Conservation (phyloP, 768 basidiomycete species). For the Termitomyces sp. region DNA sequence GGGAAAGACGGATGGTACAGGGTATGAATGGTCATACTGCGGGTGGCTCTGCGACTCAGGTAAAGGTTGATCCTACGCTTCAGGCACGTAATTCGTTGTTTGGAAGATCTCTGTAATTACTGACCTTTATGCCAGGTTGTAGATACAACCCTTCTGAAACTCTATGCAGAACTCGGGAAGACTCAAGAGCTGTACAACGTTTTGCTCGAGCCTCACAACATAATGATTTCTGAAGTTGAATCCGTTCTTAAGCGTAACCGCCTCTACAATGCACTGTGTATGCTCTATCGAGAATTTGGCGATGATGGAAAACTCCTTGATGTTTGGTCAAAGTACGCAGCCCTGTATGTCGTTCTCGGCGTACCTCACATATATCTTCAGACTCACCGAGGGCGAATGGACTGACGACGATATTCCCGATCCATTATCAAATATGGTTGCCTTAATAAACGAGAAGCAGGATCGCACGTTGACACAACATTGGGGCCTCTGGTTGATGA, state of each 20-base stretch:
- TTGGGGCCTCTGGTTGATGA: constrained; percentile 80
- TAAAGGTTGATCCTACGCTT: constrained; percentile 3
- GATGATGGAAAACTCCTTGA: constrained; percentile 61
- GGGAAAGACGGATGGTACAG: constrained; percentile 37
- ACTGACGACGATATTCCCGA: constrained; percentile 57
- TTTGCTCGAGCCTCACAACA: constrained; percentile 45
- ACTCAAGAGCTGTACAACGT: constrained; percentile 57
- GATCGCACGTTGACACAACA: constrained; percentile 59
- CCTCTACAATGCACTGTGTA: constrained; percentile 56
- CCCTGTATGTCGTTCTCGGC: not conserved
- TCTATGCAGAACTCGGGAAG: constrained; percentile 59
- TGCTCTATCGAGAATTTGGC: constrained; percentile 51
- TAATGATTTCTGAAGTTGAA: constrained; percentile 61
- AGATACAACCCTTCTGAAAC: constrained; percentile 77
- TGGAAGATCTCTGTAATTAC: not conserved
- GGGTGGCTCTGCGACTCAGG: constrained; percentile 4
- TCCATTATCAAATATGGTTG: constrained; percentile 55
- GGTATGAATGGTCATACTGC: constrained; percentile 14
- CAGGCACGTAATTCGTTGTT: constrained; percentile 9
- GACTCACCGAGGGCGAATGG: constrained; percentile 63
- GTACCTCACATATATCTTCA: constrained; percentile 17
- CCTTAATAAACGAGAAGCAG: constrained; percentile 48
- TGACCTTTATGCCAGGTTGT: constrained; percentile 43
- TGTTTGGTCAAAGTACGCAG: constrained; percentile 58
- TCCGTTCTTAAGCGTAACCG: constrained; percentile 41